phyloP scores from a whole-genome alignment of 208 protist species.

The Leishmania gerbilli region DNA sequence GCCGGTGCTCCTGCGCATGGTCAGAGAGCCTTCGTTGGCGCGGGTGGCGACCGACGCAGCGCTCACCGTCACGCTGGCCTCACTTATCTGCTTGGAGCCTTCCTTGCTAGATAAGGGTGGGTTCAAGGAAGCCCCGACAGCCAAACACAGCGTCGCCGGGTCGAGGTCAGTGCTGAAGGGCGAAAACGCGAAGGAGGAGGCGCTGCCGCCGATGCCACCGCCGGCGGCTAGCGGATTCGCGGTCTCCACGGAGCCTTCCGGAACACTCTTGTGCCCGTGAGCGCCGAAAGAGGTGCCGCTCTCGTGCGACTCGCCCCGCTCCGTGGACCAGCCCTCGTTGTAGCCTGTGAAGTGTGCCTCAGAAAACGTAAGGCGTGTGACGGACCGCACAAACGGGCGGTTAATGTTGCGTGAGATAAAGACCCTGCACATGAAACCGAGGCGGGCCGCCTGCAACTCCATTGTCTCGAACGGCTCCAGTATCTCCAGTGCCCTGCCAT shows the following conservation, averaged over 20 bases:
- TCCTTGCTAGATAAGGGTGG: neutral
- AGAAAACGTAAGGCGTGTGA: conserved; percentile 33
- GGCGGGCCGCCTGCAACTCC: conserved; percentile 46
- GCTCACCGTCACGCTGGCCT: neutral
- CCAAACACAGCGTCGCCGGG: conserved; percentile 6
- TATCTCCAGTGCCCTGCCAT: conserved; percentile 32
- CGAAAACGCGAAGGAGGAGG: neutral
- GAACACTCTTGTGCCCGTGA: neutral
- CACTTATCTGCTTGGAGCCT: neutral
- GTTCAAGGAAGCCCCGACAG: neutral
- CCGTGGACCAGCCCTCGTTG: conserved; percentile 9
- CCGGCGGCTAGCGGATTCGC: neutral
- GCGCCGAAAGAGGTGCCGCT: neutral
- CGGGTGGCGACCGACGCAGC: neutral
- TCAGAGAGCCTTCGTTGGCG: neutral
- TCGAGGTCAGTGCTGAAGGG: conserved; percentile 9
- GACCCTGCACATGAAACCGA: conserved; percentile 33
- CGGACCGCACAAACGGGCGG: conserved; percentile 46
- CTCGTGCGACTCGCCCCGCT: neutral
- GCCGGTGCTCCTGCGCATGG: neutral
- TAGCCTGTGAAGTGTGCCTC: conserved; percentile 22
- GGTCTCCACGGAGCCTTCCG: neutral
- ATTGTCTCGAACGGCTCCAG: conserved; percentile 29
- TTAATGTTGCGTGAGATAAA: conserved; percentile 32
- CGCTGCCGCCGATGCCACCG: neutral